Conservation (phyloP, 306 rosid genomes). For the Styphnolobium japonicum region DNA sequence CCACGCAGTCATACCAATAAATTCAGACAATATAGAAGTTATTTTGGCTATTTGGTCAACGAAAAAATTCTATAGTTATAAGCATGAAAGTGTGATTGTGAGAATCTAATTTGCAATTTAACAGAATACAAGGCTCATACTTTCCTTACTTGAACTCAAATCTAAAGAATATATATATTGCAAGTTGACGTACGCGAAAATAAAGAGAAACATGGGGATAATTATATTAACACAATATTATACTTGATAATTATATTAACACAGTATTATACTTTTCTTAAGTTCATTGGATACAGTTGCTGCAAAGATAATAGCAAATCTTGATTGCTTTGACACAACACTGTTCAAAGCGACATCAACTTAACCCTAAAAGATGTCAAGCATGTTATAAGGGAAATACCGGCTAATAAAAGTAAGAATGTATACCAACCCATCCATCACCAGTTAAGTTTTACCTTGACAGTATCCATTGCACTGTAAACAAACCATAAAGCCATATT, state of each 20-base stretch:
- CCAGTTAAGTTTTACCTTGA: constrained; percentile 20
- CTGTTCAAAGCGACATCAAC: constrained; percentile 24
- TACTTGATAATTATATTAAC: too few relatives aligned
- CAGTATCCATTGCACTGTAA: not conserved
- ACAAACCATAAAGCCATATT: constrained; percentile 15
- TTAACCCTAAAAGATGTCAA: constrained; percentile 21
- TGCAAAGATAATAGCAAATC: constrained; percentile 17
- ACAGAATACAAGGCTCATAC: not conserved
- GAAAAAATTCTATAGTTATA: not conserved
- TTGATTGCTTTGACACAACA: not conserved
- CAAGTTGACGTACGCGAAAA: not conserved
- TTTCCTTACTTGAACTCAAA: not conserved
- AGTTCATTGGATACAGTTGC: constrained; percentile 21
- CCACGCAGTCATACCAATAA: not conserved
- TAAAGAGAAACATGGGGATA: not conserved
- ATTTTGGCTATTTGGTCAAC: not conserved
- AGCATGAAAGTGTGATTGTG: not conserved
- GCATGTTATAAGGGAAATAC: constrained; percentile 7
- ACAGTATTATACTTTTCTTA: not conserved
- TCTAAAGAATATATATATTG: not conserved
- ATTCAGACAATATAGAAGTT: not conserved
- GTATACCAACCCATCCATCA: constrained; percentile 32
- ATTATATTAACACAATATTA: constrained; percentile 8
- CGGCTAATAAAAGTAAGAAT: constrained; percentile 17
- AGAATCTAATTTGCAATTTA: not conserved